phyloP scores from a whole-genome alignment of 2,329 filamentous ascomycete species.

The Graphilbum sp. region DNA sequence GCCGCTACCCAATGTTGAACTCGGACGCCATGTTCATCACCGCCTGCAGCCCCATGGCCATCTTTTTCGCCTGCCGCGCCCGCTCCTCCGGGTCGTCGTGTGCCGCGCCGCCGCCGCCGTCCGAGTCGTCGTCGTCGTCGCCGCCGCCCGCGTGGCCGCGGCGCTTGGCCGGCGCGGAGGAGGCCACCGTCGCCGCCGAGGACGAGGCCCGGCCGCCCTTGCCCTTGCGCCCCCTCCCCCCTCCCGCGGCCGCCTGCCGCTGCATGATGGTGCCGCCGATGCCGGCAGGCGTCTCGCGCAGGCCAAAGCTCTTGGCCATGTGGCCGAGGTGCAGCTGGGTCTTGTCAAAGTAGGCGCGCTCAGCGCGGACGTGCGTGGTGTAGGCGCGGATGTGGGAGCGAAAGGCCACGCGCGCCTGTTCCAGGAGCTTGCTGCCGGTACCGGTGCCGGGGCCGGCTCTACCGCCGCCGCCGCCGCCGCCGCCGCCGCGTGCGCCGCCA shows the following conservation, averaged over 20 bases:
- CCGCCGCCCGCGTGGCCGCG: slow-evolving; percentile 14
- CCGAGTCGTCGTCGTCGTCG: slow-evolving; percentile 6
- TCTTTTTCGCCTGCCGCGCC: slow-evolving; percentile 14
- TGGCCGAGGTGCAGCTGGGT: slow-evolving; percentile 83
- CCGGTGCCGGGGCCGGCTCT: not conserved
- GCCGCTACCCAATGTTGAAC: slow-evolving; percentile 12
- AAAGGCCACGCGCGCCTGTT: slow-evolving; percentile 70
- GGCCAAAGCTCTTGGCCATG: slow-evolving; percentile 79
- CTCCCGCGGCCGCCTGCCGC: slow-evolving; percentile 21
- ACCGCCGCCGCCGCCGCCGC: slow-evolving; percentile 7
- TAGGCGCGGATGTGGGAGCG: slow-evolving; percentile 78
- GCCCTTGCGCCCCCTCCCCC: slow-evolving; percentile 6
- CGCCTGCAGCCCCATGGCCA: slow-evolving; percentile 14
- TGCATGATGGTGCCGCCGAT: slow-evolving; percentile 46
- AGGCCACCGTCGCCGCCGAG: no score
- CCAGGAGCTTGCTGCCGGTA: slow-evolving; percentile 42
- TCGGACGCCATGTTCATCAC: slow-evolving; percentile 10
- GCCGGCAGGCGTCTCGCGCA: slow-evolving; percentile 74
- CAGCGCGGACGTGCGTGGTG: slow-evolving; percentile 76
- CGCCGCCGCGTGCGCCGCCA: not conserved
- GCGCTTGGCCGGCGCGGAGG: not conserved
- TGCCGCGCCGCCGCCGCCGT: slow-evolving; percentile 16
- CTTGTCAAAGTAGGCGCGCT: slow-evolving; percentile 81
- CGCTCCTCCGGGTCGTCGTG: slow-evolving; percentile 43
- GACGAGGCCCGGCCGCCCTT: no score